Base-by-base conservation (phyloP, 2,329 filamentous ascomycete genomes). In the Nannizziopsis barbatae region DNA sequence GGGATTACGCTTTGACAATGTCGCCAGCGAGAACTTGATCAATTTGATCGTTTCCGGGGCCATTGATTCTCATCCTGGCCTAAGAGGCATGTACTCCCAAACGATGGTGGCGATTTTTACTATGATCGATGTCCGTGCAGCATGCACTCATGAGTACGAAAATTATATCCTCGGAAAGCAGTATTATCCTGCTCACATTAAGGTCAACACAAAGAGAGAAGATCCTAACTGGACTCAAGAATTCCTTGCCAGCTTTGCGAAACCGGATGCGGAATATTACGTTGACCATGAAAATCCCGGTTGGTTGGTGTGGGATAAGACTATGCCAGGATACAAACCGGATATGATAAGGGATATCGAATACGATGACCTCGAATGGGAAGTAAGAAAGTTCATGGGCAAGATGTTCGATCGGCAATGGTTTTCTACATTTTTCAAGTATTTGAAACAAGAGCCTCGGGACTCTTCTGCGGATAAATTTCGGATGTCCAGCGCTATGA, bases 301-400 rank as follows among this genome's bases (percentile, higher is more conserved):
- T 30, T 98, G 93, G 93, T 75, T 98, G 14, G 88, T 94, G 0
- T 98, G 92, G 92, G 84, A 84, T 45, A 86, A 92, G 65, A 80
- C 76, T 30, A 90, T 96, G 72, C 81, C 80, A 11, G 92, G 83
- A 0, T 88, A 83, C 63, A 79, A 80, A 52, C 80, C 84, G 2
- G 82, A 84, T 45, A 80, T 88, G 22, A 71, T 70, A 52, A 54
- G 69, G 62, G 66, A 81, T 65, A 60, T 95, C 71, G 65, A 78
- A 39, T 98, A 92, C 58, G 92, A 98, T 58, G 81, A 86, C 11
- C 71, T 86, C 0, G 92, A 98, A 65, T 80, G 69, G 57, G 74
- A 74, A 1, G 79, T 84, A 5, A 81, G 90, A 36, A 75, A 77
- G 47, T 84, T 86, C 60, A 92, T 98, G 59, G 92, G 89, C 42